Evolutionary conservation across 108 stramenopile genomes (phyloP).

Genomic region (Nannochloropsis oceanica): DNA sequence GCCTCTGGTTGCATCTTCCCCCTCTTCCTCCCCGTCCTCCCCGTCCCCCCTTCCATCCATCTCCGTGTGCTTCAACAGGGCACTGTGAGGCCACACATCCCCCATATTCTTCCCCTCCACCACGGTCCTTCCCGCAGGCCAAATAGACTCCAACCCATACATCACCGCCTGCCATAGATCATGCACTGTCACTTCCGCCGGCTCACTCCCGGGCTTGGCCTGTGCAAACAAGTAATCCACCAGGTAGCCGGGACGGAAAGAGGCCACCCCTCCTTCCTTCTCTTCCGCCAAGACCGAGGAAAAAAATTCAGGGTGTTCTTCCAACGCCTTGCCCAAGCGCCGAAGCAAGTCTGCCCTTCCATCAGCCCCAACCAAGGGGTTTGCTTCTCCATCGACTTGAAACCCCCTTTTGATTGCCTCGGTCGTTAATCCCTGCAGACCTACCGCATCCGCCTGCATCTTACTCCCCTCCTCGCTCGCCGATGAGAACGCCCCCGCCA

Average conservation of each 20-base stretch:
- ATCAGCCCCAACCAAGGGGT: slow-evolving; percentile 26
- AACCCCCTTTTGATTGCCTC: neutral
- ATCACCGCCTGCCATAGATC: slow-evolving; percentile 31
- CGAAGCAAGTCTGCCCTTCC: slow-evolving; percentile 15
- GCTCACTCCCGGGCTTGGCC: neutral
- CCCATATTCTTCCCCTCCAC: slow-evolving; percentile 23
- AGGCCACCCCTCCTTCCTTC: neutral
- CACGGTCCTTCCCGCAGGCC: slow-evolving; percentile 16
- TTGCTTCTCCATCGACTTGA: slow-evolving; percentile 3
- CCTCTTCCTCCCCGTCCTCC: neutral
- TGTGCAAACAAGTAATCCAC: slow-evolving; percentile 23
- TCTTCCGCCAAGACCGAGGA: neutral
- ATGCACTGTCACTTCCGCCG: neutral
- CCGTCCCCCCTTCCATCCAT: neutral
- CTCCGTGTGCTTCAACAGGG: neutral
- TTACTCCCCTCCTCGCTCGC: neutral
- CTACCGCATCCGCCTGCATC: slow-evolving; percentile 16
- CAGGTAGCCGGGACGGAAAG: slow-evolving; percentile 25
- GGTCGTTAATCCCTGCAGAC: slow-evolving; percentile 6
- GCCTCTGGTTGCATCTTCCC: neutral
- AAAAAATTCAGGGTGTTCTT: slow-evolving; percentile 25
- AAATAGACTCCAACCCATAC: slow-evolving; percentile 32
- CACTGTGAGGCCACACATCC: slow-evolving; percentile 26
- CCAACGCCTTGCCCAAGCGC: slow-evolving; percentile 23
- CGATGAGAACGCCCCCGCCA: slow-evolving; percentile 14